Percentiles rank a stretch among this genome's conserved stretches.
phyloP scores from a whole-genome alignment of 169 alveolate genomes.

The Plasmodium yoelii region DNA sequence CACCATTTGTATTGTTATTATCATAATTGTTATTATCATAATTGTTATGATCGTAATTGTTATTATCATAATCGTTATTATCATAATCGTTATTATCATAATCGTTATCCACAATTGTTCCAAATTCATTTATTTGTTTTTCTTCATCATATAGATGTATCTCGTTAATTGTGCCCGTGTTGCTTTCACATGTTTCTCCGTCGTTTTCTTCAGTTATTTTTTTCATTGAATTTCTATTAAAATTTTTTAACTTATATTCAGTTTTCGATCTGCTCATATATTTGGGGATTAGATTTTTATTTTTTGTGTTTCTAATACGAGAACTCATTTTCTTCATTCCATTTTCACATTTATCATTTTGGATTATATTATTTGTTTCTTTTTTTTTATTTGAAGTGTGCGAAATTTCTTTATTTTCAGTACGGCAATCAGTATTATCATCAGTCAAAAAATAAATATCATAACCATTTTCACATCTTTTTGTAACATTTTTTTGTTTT shows the following conservation, averaged over 20 bases:
- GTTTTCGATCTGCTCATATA: constrained; percentile 36
- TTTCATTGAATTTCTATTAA: background rate
- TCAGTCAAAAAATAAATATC: constrained; percentile 41
- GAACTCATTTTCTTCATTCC: constrained; percentile 10
- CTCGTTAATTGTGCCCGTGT: background rate
- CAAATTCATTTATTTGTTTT: too few relatives aligned
- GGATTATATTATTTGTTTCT: background rate
- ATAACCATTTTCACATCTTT: background rate
- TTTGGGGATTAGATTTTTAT: constrained; percentile 23
- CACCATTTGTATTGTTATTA: background rate
- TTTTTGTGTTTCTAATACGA: constrained; percentile 4
- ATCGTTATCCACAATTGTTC: too few relatives aligned
- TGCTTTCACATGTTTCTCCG: background rate
- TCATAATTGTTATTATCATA: background rate
- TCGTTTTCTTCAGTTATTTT: background rate
- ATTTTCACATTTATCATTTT: background rate
- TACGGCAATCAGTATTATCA: constrained; percentile 24
- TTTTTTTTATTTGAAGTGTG: constrained; percentile 6
- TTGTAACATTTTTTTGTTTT: background rate
- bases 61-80: background rate
- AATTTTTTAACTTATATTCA: constrained; percentile 16
- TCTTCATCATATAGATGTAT: background rate
- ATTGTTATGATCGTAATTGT: background rate
- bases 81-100: too few relatives aligned
- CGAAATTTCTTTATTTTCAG: background rate